Evolutionary conservation across 805 yeast genomes (phyloP), one percentile per base, ranked within the genome.

Genomic region (Candida maris): DNA sequence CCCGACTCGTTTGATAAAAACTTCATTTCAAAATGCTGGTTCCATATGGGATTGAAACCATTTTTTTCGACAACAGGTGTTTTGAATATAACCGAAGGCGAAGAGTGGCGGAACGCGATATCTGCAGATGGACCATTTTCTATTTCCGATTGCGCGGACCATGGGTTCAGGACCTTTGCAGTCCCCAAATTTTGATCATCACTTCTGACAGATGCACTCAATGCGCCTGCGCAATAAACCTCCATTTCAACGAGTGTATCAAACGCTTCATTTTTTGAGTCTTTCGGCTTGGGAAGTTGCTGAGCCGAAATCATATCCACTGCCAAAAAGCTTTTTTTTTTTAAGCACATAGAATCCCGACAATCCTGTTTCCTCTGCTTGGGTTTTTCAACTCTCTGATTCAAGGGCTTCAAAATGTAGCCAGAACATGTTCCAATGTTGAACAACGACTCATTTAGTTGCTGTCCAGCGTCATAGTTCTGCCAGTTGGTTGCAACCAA

Each of bases 401-500:
- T 34, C 2, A 14, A 16, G 4, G 97, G 96, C 52, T 93, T 93
- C 32, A 85, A 62, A 6, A 83, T 77, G 54, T 86, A 93, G 0
- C 99, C 99, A 0, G 72, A 64, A 30, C 67, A 71, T 10, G 70
- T 65, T 0, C 75, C 73, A 12, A 71, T 59, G 34, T 75, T 76
- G 58, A 91, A 87, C 73, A 88, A 64, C 3, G 96, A 85, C 44
- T 84, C 84, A 56, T 88, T 89, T 8, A 93, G 52, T 54, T 88
- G 96, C 54, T 89, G 91, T 0, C 97, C 96, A 13, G 78, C 40
- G 54, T 93, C 98, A 55, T 77, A 81, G 0, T 93, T 81, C 59
- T 91, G 98, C 97, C 97, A 91, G 55, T 91, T 93, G 0, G 96
- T 81, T 0, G 98, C 97, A 4, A 85, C 97, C 87, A 93, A 77